Base-by-base conservation (phyloP, 129 eudicot genomes). In the Pseudognaphalium luteoalbum region DNA sequence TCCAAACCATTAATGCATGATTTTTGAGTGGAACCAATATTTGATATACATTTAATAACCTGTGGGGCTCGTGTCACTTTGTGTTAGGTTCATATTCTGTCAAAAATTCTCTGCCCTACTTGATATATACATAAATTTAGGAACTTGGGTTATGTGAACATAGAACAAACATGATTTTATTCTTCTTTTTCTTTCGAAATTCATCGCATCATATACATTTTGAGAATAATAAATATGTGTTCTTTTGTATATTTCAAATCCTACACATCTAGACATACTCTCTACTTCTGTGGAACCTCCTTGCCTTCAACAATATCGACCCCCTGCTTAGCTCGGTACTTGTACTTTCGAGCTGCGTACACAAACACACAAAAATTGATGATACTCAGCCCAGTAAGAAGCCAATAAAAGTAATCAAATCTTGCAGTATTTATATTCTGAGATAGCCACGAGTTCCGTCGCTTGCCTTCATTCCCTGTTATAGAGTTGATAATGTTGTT, bases 361-460 rank as follows among this genome's bases (percentile, higher is more conserved):
- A 93, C 72, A 72, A 93, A 93, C 5, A 21, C 86, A 10, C 78
- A 62, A 60, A 93, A 93, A 76, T 93, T 93, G 81, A 93, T 72
- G 33, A 87, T 52, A 74, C 92, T 85, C 72, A 93, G 61, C 44
- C 66, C 86, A 7, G 96, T 87, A 59, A 93, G 97, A 71, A 93
- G 90, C 97, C 97, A 90, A 71, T 93, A 93, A 62, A 93, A 81
- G 47, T 88, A 90, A 77, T 93, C 98, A 61, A 93, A 93, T 56
- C 88, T 81, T 19, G 96, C 96, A 1, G 88, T 85, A 72, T 93
- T 93, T 62, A 93, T 87, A 71, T 93, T 93, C 87, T 93, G 98
- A 0, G 97, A 90, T 78, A 93, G 84, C 98, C 98, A 93, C 0
- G 98, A 90, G 1, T 42, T 75, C 52, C 33, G 68, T 64, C 86